Base-by-base conservation (phyloP, 2,329 filamentous ascomycete genomes). In the Ceratocystiopsis sp. region DNA sequence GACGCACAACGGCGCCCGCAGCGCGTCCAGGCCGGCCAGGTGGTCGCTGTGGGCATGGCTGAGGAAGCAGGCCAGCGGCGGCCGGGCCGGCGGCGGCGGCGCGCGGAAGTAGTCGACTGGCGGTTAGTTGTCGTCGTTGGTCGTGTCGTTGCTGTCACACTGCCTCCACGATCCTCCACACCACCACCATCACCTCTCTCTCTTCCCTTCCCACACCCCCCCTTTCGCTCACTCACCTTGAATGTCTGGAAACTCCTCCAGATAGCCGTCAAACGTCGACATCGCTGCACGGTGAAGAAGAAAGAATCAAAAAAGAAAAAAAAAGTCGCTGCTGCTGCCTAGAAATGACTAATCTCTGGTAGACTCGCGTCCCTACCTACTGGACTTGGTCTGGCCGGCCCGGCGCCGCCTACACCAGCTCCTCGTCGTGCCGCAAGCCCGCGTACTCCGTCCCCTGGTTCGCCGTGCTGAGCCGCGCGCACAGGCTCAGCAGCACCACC, bases 21-120 rank as follows among this genome's bases (percentile, higher is more conserved):
- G 68, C 13, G 69, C 73, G 52, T 93, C 85, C 2, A 95, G 68
- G 0, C 89, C 87, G 34, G 71, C 70, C 1, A 95, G 70, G 59
- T 95, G 89, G 53, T 95, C 87, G 49, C 81, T 93, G 56, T 95
- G 89, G 2, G 93, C 77, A 69, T 96, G 89, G 59, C 83, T 93
- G 21, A 96, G 67, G 55, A 96, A 94, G 57, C 81, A 91, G 15
- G 83, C 86, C 44, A 91, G 61, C 0, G 85, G 82, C 4, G 80
- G 70, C 15, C 61, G 68, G 15, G 60, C 60, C 7, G 64, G 64
- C 11, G 41, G 38, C 4, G 65, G 61, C 39, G 68, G 66, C 7
- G 41, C 42, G 15, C 83, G 74, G 53, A 95, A 95, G 62, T 78
- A 85, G 60, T 95, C 87, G 50, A 95, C 79, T 83, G n/a, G 29